A percentile compares a stretch with the other conserved stretches of the same genome.
phyloP scores from a whole-genome alignment of 2,329 filamentous ascomycete species.

The Simplicillium sp. region DNA sequence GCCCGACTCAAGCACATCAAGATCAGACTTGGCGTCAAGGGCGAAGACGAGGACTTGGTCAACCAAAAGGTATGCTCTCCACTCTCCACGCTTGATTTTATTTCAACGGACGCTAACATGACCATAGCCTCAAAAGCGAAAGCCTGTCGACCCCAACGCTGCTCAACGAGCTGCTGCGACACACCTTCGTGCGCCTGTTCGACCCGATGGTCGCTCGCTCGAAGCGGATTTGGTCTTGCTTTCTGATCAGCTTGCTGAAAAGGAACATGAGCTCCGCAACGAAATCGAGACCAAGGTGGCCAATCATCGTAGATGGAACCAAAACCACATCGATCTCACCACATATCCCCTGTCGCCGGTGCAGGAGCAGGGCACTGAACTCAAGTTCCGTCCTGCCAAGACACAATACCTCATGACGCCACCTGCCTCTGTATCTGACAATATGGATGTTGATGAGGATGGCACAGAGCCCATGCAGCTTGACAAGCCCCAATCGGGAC shows the following conservation, averaged over 20 bases:
- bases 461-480: slow-evolving; percentile 31
- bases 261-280: slow-evolving; percentile 67
- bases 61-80: slow-evolving; percentile 70
- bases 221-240: slow-evolving; percentile 74
- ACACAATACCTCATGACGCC: slow-evolving; percentile 62
- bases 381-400: slow-evolving; percentile 61
- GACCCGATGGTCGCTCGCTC: slow-evolving; percentile 59
- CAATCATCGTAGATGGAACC: slow-evolving; percentile 88
- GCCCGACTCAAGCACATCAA: slow-evolving; percentile 79
- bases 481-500: slow-evolving; percentile 18
- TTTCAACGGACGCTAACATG: slow-evolving; percentile 23
- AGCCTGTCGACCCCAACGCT: slow-evolving; percentile 48
- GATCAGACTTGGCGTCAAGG: slow-evolving; percentile 78
- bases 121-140: slow-evolving; percentile 59
- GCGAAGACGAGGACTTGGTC: slow-evolving; percentile 87
- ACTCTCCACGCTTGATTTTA: not conserved
- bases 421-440: slow-evolving; percentile 46
- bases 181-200: slow-evolving; percentile 60
- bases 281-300: slow-evolving; percentile 82
- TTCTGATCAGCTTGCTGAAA: slow-evolving; percentile 69
- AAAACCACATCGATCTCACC: slow-evolving; percentile 80
- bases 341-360: slow-evolving; percentile 75
- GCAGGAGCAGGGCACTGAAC: slow-evolving; percentile 50
- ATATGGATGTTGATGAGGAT: slow-evolving; percentile 46
- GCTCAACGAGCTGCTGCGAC: slow-evolving; percentile 52